Conservation (phyloP, 2,329 filamentous ascomycete species). For the Aspergillus sp. region DNA sequence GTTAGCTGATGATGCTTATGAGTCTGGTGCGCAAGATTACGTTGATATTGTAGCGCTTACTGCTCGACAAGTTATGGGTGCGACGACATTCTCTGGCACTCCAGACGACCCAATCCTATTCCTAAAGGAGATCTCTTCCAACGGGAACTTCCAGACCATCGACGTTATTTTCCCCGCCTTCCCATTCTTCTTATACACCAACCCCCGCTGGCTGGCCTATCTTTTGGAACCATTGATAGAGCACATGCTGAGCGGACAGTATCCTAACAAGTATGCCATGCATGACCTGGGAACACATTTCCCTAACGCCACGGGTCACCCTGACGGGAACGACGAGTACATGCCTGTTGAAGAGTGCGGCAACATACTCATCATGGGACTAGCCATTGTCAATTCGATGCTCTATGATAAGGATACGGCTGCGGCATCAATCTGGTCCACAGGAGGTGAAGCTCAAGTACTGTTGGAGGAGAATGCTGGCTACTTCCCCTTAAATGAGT, state of each 20-base stretch:
- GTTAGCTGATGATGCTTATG: constrained; percentile 68
- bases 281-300: constrained; percentile 55
- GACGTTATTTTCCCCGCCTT: constrained; percentile 86
- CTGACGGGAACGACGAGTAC: constrained; percentile 53
- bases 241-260: constrained; percentile 78
- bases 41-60: constrained; percentile 75
- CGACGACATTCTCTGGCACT: constrained; percentile 72
- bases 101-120: constrained; percentile 72
- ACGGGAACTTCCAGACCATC: constrained; percentile 82
- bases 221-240: constrained; percentile 77
- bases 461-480: constrained; percentile 26
- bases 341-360: constrained; percentile 63
- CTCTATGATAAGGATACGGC: constrained; percentile 59
- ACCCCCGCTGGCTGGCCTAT: constrained; percentile 76
- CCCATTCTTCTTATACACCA: constrained; percentile 84
- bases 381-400: constrained; percentile 74
- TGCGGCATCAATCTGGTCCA: constrained; percentile 60
- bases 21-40: constrained; percentile 72
- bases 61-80: constrained; percentile 77
- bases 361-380: constrained; percentile 78
- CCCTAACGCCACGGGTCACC: constrained; percentile 56
- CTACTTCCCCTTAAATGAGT: constrained; percentile 49
- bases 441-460: constrained; percentile 30
- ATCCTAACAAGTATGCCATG: constrained; percentile 66
- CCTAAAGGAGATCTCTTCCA: constrained; percentile 81